Percentiles rank a stretch among this genome's conserved stretches.
These are phyloP conservation scores for Yarrowia hollandica DNA, from an alignment of 805 yeast species.

Conservation along the genomic window DNA sequence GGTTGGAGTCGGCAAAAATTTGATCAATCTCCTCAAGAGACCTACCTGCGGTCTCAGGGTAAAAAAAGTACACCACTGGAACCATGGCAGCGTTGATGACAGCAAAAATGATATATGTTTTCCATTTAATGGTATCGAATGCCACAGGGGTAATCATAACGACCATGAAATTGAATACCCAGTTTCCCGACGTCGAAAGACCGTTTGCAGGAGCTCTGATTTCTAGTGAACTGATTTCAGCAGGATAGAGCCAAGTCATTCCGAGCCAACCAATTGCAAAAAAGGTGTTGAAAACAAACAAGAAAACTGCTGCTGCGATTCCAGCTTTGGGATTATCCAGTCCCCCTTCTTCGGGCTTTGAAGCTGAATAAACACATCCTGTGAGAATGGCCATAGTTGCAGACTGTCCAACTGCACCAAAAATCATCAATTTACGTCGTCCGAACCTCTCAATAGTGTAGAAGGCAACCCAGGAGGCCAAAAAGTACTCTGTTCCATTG, in stretches of 20 bases:
- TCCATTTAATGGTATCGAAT: background rate
- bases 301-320: background rate
- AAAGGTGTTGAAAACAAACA: conserved; percentile 1
- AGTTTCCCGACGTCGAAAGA: background rate
- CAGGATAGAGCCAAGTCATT: background rate
- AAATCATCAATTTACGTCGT: conserved; percentile 61
- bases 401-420: conserved; percentile 70
- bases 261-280: background rate
- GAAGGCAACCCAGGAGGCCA: conserved; percentile 56
- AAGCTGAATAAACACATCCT: background rate
- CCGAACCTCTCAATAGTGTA: conserved; percentile 49
- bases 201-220: background rate
- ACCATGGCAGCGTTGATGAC: conserved; percentile 3
- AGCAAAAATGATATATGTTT: background rate
- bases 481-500: conserved; percentile 55
- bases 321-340: background rate
- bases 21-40: background rate
- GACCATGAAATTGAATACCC: background rate
- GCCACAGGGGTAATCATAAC: conserved; percentile 5
- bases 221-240: background rate
- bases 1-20: conserved; percentile 35
- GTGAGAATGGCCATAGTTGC: conserved; percentile 36
- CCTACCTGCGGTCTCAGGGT: background rate
- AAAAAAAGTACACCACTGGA: background rate
- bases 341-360: background rate